Conservation (phyloP, 768 basidiomycete genomes). For the Lactarius sanguifluus region DNA sequence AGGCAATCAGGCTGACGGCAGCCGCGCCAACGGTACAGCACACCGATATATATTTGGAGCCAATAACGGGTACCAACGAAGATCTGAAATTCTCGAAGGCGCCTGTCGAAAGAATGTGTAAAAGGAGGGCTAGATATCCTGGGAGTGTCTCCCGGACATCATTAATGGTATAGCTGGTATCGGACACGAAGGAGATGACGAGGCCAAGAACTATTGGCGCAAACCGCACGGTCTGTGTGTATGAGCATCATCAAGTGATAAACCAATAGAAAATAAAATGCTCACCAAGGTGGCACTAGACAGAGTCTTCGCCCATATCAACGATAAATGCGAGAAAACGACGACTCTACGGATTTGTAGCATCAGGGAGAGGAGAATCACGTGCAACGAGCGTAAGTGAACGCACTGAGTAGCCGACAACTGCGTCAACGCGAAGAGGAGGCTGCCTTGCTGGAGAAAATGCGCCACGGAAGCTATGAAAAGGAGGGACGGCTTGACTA, state of each 20-base stretch:
- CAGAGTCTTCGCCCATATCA: constrained; percentile 61
- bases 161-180: constrained; percentile 45
- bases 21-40: constrained; percentile 62
- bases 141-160: constrained; percentile 50
- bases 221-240: constrained; percentile 50
- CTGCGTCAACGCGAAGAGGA: constrained; percentile 68
- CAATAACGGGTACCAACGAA: constrained; percentile 57
- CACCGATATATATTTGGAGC: constrained; percentile 54
- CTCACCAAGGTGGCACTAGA: constrained; percentile 50
- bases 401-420: constrained; percentile 65
- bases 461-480: constrained; percentile 64
- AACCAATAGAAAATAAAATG: constrained; percentile 7
- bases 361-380: constrained; percentile 14
- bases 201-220: constrained; percentile 50
- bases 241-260: constrained; percentile 10
- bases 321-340: constrained; percentile 67
- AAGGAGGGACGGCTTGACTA: constrained; percentile 64
- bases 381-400: background rate
- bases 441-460: constrained; percentile 64
- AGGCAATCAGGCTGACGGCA: constrained; percentile 62
- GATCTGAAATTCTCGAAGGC: constrained; percentile 63
- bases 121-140: constrained; percentile 63
- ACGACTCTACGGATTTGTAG: constrained; percentile 52
- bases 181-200: constrained; percentile 55
- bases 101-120: constrained; percentile 59